A percentile compares a stretch with the other conserved stretches of the same genome.
Conservation (phyloP, 2,329 filamentous ascomycete genomes). For the Pseudogymnoascus sp. region DNA sequence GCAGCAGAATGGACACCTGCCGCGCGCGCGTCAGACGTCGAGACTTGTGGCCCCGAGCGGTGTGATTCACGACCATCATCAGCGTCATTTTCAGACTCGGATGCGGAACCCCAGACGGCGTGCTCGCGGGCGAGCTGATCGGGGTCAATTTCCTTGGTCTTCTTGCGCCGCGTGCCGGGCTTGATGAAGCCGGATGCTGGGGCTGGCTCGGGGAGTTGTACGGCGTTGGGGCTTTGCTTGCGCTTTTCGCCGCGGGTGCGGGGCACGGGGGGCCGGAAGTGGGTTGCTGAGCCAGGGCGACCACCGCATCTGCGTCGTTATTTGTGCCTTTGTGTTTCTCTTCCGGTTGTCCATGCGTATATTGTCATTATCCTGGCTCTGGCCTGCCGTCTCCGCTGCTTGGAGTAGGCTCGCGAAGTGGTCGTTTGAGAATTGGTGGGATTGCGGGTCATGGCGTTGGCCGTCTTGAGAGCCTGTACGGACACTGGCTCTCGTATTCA, state of each 20-base stretch:
- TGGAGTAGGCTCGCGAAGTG: constrained; percentile 24
- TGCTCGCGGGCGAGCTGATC: constrained; percentile 21
- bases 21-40: constrained; percentile 21
- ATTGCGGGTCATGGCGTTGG: neutral
- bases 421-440: constrained; percentile 17
- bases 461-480: neutral
- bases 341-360: neutral
- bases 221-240: constrained; percentile 9
- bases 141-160: constrained; percentile 10
- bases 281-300: neutral
- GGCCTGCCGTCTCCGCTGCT: constrained; percentile 23
- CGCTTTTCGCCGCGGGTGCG: constrained; percentile 10
- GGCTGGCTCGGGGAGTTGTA: constrained; percentile 14
- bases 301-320: neutral
- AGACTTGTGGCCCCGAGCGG: constrained; percentile 13
- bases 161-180: constrained; percentile 14
- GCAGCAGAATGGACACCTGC: constrained; percentile 25
- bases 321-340: constrained; percentile 8
- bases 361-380: constrained; percentile 4
- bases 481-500: constrained; percentile 8
- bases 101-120: constrained; percentile 24
- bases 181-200: constrained; percentile 3
- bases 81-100: constrained; percentile 18
- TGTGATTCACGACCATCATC: constrained; percentile 14
- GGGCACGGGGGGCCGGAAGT: neutral